Conservation (phyloP, 495 filamentous ascomycete genomes). For the Xylaria grammica region DNA sequence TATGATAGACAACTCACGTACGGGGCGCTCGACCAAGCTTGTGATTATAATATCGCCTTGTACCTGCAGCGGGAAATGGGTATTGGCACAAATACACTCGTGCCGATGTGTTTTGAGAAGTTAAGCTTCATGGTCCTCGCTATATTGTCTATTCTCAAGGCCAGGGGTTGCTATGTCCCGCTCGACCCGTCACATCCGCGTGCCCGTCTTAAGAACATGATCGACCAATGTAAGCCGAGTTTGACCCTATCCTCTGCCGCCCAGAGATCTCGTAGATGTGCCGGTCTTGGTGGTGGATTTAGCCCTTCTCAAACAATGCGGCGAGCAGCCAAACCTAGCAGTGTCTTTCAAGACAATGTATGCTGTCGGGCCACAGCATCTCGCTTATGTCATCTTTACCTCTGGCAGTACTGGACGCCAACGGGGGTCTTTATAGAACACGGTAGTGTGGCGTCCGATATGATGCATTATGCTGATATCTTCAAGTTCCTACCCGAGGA, state of each 20-base stretch:
- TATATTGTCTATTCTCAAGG: slow-evolving; percentile 52
- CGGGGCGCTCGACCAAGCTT: background rate
- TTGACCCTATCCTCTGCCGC: background rate
- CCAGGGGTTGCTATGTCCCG: slow-evolving; percentile 41
- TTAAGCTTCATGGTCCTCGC: slow-evolving; percentile 49
- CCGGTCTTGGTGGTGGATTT: background rate
- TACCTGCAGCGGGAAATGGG: background rate
- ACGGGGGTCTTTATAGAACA: background rate
- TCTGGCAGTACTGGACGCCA: background rate
- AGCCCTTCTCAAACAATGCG: background rate
- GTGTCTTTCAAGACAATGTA: background rate
- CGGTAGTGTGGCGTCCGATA: background rate
- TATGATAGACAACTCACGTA: background rate
- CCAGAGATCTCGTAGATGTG: background rate
- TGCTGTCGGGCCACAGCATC: background rate
- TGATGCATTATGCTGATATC: background rate
- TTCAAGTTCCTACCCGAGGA: background rate
- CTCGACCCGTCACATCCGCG: slow-evolving; percentile 8
- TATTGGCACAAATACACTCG: background rate
- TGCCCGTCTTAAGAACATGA: background rate
- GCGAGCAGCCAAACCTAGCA: background rate
- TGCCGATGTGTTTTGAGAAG: slow-evolving; percentile 41
- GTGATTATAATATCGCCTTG: background rate
- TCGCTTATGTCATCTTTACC: background rate
- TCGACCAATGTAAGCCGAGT: background rate